Evolutionary conservation across 495 filamentous ascomycete genomes (phyloP).

Genomic region (Aspergillus wentii): DNA sequence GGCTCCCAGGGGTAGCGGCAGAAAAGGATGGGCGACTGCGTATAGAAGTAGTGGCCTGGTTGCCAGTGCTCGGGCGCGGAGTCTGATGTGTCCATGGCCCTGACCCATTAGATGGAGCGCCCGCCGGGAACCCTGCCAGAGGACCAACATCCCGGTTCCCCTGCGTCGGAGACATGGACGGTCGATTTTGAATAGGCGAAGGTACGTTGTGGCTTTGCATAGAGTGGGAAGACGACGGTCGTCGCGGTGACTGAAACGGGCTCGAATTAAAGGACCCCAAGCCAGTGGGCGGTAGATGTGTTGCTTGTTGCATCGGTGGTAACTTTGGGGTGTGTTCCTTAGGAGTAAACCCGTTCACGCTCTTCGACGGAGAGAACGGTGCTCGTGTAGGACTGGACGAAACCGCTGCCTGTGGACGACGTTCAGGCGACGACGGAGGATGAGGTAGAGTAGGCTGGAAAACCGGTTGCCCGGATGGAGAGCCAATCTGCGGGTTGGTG

Average conservation of each 20-base stretch:
- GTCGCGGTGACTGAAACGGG: conserved; percentile 26
- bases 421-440: conserved; percentile 36
- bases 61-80: conserved; percentile 23
- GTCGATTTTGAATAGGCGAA: conserved; percentile 40
- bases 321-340: conserved; percentile 24
- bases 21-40: conserved; percentile 18
- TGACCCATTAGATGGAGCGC: conserved; percentile 23
- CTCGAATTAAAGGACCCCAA: conserved; percentile 17
- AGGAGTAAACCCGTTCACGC: conserved; percentile 20
- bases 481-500: conserved; percentile 14
- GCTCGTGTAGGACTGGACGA: conserved; percentile 31
- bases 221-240: conserved; percentile 45
- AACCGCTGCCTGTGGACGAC: conserved; percentile 25
- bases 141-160: conserved; percentile 43
- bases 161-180: conserved; percentile 48
- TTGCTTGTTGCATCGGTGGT: conserved; percentile 26
- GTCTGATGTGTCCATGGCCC: conserved; percentile 28
- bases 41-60: conserved; percentile 27
- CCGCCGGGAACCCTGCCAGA: conserved; percentile 37
- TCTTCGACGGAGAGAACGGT: conserved; percentile 36
- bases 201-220: conserved; percentile 27
- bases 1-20: conserved; percentile 26
- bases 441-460: conserved; percentile 17
- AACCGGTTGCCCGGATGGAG: conserved; percentile 8
- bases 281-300: conserved; percentile 26